A percentile compares a stretch with the other conserved stretches of the same genome.
phyloP scores from a whole-genome alignment of 1,139 yeast genomes.

The Hyphopichia burtonii region DNA sequence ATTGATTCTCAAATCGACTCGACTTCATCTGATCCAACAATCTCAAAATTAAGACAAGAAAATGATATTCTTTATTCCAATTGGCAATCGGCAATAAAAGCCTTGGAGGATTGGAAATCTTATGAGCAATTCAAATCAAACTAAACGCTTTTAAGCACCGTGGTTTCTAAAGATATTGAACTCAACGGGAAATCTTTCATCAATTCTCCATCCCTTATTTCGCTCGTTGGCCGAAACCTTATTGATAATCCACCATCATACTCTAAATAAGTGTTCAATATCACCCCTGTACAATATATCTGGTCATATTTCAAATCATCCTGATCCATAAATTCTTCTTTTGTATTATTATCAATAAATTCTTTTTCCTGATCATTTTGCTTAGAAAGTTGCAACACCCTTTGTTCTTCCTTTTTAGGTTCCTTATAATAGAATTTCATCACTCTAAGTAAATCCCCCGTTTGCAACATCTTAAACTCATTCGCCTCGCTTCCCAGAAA shows the following conservation, averaged over 20 bases:
- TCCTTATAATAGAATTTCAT: constrained; percentile 25
- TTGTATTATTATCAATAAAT: too few relatives aligned
- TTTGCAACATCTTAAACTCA: constrained; percentile 26
- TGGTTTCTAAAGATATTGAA: constrained; percentile 32
- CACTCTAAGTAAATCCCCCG: constrained; percentile 36
- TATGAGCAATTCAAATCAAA: constrained; percentile 6
- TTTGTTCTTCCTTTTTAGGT: not conserved
- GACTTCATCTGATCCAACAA: constrained; percentile 7
- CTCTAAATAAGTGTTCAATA: constrained; percentile 29
- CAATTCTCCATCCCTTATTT: constrained; percentile 13
- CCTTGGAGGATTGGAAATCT: constrained; percentile 50
- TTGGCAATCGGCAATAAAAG: constrained; percentile 45
- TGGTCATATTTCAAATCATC: constrained; percentile 14
- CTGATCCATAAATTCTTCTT: constrained; percentile 9
- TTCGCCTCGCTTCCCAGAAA: constrained; percentile 20
- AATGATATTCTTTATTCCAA: constrained; percentile 36
- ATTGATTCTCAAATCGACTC: constrained; percentile 9
- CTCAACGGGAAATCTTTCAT: constrained; percentile 33
- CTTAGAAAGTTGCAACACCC: not conserved
- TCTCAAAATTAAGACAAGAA: constrained; percentile 33
- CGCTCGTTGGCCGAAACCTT: constrained; percentile 11
- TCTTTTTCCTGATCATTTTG: not conserved
- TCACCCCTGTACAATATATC: constrained; percentile 31
- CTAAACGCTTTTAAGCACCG: constrained; percentile 17
- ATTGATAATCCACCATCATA: constrained; percentile 17